phyloP scores from a whole-genome alignment of 2,329 filamentous ascomycete genomes.

The Blastomyces percursus region DNA sequence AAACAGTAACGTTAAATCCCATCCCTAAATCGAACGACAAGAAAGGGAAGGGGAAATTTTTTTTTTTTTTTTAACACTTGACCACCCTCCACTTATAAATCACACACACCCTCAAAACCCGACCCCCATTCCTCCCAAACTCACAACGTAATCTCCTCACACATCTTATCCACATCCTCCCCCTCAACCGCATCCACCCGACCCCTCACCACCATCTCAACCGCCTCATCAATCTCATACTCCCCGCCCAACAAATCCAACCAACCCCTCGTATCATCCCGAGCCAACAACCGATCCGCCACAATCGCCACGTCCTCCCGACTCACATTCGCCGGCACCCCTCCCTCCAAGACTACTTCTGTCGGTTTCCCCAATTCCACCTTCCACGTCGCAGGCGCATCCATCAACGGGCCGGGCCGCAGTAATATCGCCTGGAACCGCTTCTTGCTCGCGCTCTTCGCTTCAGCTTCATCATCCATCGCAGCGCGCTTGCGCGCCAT shows the following conservation, averaged over 20 bases:
- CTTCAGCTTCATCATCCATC: constrained; percentile 7
- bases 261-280: constrained; percentile 42
- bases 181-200: constrained; percentile 39
- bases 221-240: constrained; percentile 36
- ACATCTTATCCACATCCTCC: constrained; percentile 41
- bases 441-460: constrained; percentile 12
- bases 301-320: constrained; percentile 44
- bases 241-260: constrained; percentile 44
- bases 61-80: too few species aligned
- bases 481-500: constrained; percentile 28
- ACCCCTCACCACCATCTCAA: constrained; percentile 36
- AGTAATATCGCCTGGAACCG: constrained; percentile 42
- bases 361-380: constrained; percentile 40
- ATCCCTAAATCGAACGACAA: neutral
- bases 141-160: constrained; percentile 20
- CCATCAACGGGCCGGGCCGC: constrained; percentile 40
- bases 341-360: constrained; percentile 18
- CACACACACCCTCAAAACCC: neutral
- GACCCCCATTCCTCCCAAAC: neutral
- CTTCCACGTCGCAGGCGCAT: constrained; percentile 37
- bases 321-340: constrained; percentile 34
- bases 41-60: too few species aligned
- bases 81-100: too few species aligned
- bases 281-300: constrained; percentile 39
- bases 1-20: neutral